Percentiles rank a stretch among this genome's conserved stretches.
Conservation (phyloP, 805 yeast genomes). For the Kregervanrija pseudodelftensis region DNA sequence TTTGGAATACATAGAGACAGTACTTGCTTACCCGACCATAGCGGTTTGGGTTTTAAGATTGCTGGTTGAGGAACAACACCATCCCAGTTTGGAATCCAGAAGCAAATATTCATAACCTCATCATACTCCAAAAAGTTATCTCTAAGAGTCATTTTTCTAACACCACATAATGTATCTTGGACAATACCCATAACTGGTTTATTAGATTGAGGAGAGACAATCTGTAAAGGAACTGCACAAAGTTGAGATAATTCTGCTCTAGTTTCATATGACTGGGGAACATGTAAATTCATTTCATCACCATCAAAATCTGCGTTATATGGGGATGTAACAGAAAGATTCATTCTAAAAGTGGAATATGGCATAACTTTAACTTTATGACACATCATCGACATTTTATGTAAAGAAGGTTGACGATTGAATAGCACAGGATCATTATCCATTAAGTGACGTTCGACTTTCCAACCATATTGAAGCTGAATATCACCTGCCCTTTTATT, state of each 20-base stretch:
- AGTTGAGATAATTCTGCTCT: constrained; percentile 92
- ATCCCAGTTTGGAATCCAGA: constrained; percentile 99
- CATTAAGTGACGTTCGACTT: constrained; percentile 96
- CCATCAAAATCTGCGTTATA: constrained; percentile 99
- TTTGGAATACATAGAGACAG: constrained; percentile 88
- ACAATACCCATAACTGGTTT: constrained; percentile 99
- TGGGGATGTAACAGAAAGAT: constrained; percentile 97
- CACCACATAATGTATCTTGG: constrained; percentile 96
- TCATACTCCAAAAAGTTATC: constrained; percentile 85
- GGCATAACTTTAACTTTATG: constrained; percentile 99
- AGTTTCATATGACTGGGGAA: constrained; percentile 98
- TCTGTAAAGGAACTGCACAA: constrained; percentile 96
- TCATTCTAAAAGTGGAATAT: constrained; percentile 92
- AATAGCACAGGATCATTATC: constrained; percentile 96
- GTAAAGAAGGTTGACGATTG: constrained; percentile 98
- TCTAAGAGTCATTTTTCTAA: constrained; percentile 89
- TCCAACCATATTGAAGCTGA: constrained; percentile 98
- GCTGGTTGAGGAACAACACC: constrained; percentile 97
- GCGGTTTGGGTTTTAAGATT: constrained; percentile 84
- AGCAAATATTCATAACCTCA: constrained; percentile 92
- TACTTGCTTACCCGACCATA: constrained; percentile 97
- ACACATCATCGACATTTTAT: constrained; percentile 99
- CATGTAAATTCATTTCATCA: constrained; percentile 98
- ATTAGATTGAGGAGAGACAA: constrained; percentile 96
- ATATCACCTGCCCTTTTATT: constrained; percentile 98